Evolutionary conservation across 2,329 filamentous ascomycete genomes (phyloP), one percentile per base, ranked within the genome.

Genomic region (Akanthomyces dipterigenus): DNA sequence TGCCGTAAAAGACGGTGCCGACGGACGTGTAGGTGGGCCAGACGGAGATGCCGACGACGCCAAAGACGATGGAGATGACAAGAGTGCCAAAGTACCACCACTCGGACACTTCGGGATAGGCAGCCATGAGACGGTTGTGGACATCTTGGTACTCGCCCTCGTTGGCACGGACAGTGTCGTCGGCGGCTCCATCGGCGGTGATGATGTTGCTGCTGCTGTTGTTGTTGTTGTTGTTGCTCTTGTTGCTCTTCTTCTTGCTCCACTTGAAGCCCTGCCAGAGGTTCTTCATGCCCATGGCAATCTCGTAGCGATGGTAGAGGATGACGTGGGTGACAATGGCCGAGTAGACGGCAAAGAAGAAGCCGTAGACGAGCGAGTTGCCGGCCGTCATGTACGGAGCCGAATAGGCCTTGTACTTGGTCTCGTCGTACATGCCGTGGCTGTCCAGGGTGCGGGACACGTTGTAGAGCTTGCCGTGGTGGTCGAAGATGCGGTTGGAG

Each of bases 401-500:
- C 7, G 66, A 68, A 65, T 87, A 81, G 18, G 70, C 72, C 61
- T 40, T 84, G 66, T 86, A 86, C 1, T 79, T 80, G 2, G 75
- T 74, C 24, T 78, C 67, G 63, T 86, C 76, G 18, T 87, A 77
- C 0, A 77, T 80, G 60, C 78, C 75, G 38, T 78, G 72, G 1
- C 72, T 63, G 22, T 77, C 78, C 6, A 87, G 75, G 24, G 86
- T 82, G 2, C 77, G 76, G 12, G 71, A 73, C 16, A 84, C 78
- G 24, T 83, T 77, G 66, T 86, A 86, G 0, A 70, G 53, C 1
- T 67, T 67, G 12, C 80, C 82, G 0, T 78, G 82, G 62, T 86
- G 86, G 70, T 87, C 83, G 63, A 81, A 86, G 0, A 78, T 78
- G 50, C 78, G 75, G 24, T 81, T 80, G 12, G 78, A 78, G 36